Evolutionary conservation across 352 stramenopile species (phyloP).

Genomic region (Poterioochromonas sp.): DNA sequence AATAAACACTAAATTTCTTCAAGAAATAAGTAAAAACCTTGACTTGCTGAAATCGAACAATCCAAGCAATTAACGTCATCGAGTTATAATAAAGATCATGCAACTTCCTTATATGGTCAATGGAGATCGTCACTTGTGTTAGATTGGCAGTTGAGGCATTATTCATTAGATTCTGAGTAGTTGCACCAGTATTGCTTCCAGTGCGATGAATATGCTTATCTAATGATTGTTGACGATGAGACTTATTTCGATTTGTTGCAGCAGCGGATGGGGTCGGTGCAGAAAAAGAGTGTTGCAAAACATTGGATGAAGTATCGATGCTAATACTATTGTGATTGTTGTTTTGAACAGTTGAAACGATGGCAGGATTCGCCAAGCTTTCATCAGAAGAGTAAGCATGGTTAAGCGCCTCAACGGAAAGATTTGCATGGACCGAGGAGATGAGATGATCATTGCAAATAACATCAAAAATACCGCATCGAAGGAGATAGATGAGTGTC

Average conservation of each 20-base stretch:
- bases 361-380: neutral
- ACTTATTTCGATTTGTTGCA: too few species aligned
- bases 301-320: neutral
- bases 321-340: neutral
- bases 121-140: too few species aligned
- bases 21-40: neutral
- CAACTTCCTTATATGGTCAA: too few species aligned
- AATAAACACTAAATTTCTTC: neutral
- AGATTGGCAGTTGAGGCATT: too few species aligned
- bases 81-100: too few species aligned
- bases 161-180: too few species aligned
- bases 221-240: too few species aligned
- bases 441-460: slow-evolving; percentile 15
- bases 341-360: neutral
- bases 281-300: neutral
- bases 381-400: too few species aligned
- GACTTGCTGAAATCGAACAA: neutral
- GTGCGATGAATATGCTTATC: too few species aligned
- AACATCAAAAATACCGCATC: slow-evolving; percentile 12
- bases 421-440: slow-evolving; percentile 8
- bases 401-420: slow-evolving; percentile 10
- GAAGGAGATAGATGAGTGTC: neutral
- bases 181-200: too few species aligned
- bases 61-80: neutral
- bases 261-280: too few species aligned